Percentiles rank a stretch among this genome's conserved stretches.
phyloP scores from a whole-genome alignment of 495 filamentous ascomycete species.

The Cudoniella acicularis region DNA sequence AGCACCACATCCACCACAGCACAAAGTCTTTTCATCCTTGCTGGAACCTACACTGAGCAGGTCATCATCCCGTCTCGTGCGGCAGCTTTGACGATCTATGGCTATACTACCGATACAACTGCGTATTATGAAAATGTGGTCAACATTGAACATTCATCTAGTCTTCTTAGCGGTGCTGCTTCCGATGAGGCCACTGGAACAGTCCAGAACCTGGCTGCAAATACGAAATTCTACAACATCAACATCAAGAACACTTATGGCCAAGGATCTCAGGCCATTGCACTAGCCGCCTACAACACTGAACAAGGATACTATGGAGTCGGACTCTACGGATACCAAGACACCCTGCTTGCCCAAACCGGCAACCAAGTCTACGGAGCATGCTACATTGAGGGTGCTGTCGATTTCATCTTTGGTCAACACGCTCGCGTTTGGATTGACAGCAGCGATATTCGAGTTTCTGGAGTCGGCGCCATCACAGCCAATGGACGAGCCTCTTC shows the following conservation, averaged over 20 bases:
- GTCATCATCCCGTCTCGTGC: constrained; percentile 31
- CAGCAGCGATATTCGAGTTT: constrained; percentile 50
- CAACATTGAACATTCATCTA: constrained; percentile 20
- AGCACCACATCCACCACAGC: constrained; percentile 39
- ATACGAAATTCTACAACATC: constrained; percentile 49
- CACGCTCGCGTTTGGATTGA: constrained; percentile 60
- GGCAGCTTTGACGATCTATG: constrained; percentile 37
- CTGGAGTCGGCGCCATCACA: constrained; percentile 51
- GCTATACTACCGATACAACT: constrained; percentile 49
- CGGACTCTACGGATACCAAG: constrained; percentile 46
- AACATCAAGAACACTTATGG: constrained; percentile 47
- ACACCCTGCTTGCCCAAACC: constrained; percentile 44
- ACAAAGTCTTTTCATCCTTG: constrained; percentile 22
- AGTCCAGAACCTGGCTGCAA: constrained; percentile 38
- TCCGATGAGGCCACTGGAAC: constrained; percentile 44
- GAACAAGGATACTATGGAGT: constrained; percentile 39
- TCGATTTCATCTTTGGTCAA: constrained; percentile 58
- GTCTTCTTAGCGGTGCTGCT: constrained; percentile 19
- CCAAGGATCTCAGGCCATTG: constrained; percentile 40
- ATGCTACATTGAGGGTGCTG: constrained; percentile 44
- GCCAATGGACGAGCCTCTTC: constrained; percentile 54
- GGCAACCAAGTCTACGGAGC: constrained; percentile 45
- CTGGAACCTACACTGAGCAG: constrained; percentile 40
- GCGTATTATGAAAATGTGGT: constrained; percentile 23
- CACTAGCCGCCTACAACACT: constrained; percentile 40